Evolutionary conservation across 1,284 basidiomycete genomes (phyloP).

Genomic region (Ceratorhiza oryzae-sativae): DNA sequence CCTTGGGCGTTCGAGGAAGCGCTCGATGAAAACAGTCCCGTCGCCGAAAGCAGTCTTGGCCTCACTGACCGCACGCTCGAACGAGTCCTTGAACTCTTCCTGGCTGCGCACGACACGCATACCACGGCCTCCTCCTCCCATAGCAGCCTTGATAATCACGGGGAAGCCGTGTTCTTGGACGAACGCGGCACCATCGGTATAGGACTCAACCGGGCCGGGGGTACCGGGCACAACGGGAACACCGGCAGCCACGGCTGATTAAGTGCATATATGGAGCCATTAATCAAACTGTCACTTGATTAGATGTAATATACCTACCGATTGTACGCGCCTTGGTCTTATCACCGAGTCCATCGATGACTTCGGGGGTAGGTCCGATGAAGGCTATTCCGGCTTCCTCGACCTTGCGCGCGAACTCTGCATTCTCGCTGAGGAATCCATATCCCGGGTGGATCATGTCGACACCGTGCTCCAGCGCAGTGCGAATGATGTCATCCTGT

Average conservation of each 20-base stretch:
- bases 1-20: slow-evolving; percentile 94
- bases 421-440: slow-evolving; percentile 98
- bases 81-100: slow-evolving; percentile 88
- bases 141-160: slow-evolving; percentile 97
- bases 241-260: slow-evolving; percentile 78
- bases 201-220: slow-evolving; percentile 87
- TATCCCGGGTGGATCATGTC: slow-evolving; percentile 99
- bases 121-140: slow-evolving; percentile 98
- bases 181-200: slow-evolving; percentile 85
- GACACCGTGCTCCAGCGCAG: slow-evolving; percentile 95
- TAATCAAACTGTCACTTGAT: slow-evolving; percentile 37
- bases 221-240: slow-evolving; percentile 99
- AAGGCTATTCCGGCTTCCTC: slow-evolving; percentile 98
- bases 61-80: slow-evolving; percentile 93
- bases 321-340: slow-evolving; percentile 96
- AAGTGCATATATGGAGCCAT: slow-evolving; percentile 20
- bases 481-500: slow-evolving; percentile 95
- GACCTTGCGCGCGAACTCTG: slow-evolving; percentile 93
- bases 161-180: slow-evolving; percentile 97
- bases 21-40: slow-evolving; percentile 98
- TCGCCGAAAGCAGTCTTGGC: slow-evolving; percentile 97
- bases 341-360: slow-evolving; percentile 97
- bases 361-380: slow-evolving; percentile 94
- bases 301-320: slow-evolving; percentile 57
- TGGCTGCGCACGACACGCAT: slow-evolving; percentile 98